Evolutionary conservation across 768 basidiomycete species (phyloP).

Genomic region (Pisolithus marmoratus): DNA sequence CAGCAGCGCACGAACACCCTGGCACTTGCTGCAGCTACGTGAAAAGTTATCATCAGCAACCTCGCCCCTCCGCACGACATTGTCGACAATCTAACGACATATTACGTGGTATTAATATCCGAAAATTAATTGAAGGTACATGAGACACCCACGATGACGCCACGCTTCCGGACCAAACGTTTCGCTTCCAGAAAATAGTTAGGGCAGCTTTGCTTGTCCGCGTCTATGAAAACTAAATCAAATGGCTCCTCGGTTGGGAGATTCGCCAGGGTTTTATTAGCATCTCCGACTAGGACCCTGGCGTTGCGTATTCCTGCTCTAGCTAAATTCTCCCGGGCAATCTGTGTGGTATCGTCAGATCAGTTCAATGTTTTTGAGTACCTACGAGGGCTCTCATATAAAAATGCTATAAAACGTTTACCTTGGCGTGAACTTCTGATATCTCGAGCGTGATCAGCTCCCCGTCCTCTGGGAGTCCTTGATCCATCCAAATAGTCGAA

Average conservation of each 20-base stretch:
- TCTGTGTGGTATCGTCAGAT: conserved; percentile 27
- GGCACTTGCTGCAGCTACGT: conserved; percentile 9
- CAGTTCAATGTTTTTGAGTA: no score
- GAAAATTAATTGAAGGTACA: not conserved
- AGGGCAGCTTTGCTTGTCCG: conserved; percentile 53
- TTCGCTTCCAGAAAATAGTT: conserved; percentile 58
- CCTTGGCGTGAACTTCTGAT: conserved; percentile 40
- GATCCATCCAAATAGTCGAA: conserved; percentile 32
- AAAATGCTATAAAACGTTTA: conserved; percentile 9
- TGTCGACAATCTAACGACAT: conserved; percentile 48
- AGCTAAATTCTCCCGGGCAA: conserved; percentile 53
- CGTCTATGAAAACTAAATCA: conserved; percentile 72
- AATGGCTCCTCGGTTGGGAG: conserved; percentile 47
- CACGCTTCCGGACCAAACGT: conserved; percentile 52
- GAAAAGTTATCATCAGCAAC: conserved; percentile 38
- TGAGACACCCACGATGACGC: conserved; percentile 47
- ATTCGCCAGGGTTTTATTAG: conserved; percentile 42
- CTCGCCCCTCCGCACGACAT: conserved; percentile 47
- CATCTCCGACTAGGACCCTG: conserved; percentile 46
- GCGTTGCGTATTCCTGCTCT: conserved; percentile 49
- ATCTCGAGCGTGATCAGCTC: conserved; percentile 46
- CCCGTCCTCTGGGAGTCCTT: conserved; percentile 44
- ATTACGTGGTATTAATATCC: not conserved
- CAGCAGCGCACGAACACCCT: conserved; percentile 43
- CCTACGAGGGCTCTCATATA: no score